Base-by-base conservation (phyloP, 805 yeast species). In the Jamesozyma lodderae region DNA sequence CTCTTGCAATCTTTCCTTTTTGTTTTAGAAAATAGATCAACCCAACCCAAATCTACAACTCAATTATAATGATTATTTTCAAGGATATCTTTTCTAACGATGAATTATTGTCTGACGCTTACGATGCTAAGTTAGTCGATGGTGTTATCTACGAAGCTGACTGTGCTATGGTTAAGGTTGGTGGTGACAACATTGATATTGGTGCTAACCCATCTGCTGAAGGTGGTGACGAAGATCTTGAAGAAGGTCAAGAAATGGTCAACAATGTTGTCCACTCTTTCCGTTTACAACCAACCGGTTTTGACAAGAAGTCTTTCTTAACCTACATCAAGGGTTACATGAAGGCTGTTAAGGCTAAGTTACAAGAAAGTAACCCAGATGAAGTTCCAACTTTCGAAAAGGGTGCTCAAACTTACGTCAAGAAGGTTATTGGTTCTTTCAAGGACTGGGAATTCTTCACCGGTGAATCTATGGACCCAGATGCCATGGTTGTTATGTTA, bases 391-490 rank as follows among this genome's bases (percentile, higher is more conserved):
- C 67, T 52, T 92, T 92, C 70, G 96, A 90, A 79, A 90, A 92
- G 77, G 97, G 97, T 68, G 98, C 98, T 58, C 75, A 79, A 57
- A 70, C 84, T 57, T 92, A 88, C 78, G 94, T 84, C 70, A 92
- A 92, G 85, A 92, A 92, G 79, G 81, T 92, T 53, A 68, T 92
- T 60, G 82, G 79, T 61, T 81, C 88, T 69, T 92, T 92, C 92
- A 82, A 81, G 66, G 98, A 92, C 79, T 92, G 94, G 94, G 98
- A 92, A 66, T 92, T 92, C 79, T 92, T 71, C 88, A 90, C 96
- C 56, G 97, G 98, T 77, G 97, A 90, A 76, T 83, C 95, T 65
- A 92, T 92, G 98, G 96, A 92, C 79, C 98, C 98, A 68, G 98
- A 92, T 71, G 98, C 81, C 57, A 92, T 92, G 98, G 72, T 92